Conservation (phyloP, 192 early-diverging fungal genomes). For the Umbelopsis ramanniana region DNA sequence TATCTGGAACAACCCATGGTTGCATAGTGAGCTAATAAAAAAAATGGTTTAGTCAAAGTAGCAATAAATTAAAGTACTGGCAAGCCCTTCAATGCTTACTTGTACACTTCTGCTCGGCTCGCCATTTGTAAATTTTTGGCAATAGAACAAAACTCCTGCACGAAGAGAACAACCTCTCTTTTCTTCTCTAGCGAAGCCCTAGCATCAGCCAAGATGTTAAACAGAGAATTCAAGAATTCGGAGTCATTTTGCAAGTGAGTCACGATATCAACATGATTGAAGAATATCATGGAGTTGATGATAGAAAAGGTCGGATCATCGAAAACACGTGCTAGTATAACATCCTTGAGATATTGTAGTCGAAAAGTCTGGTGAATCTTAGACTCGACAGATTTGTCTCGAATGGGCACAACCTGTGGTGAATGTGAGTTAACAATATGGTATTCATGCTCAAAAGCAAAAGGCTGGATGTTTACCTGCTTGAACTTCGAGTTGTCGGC, state of each 20-base stretch:
- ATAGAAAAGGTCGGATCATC: slow-evolving; percentile 79
- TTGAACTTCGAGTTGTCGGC: slow-evolving; percentile 61
- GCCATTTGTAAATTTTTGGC: slow-evolving; percentile 70
- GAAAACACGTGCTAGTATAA: slow-evolving; percentile 73
- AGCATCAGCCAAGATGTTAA: slow-evolving; percentile 63
- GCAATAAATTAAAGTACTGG: neutral
- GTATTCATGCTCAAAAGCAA: slow-evolving; percentile 1
- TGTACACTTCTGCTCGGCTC: slow-evolving; percentile 64
- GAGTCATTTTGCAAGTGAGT: slow-evolving; percentile 72
- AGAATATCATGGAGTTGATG: slow-evolving; percentile 77
- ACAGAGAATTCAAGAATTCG: slow-evolving; percentile 70
- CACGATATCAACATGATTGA: slow-evolving; percentile 87
- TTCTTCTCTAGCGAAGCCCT: slow-evolving; percentile 56
- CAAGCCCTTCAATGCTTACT: slow-evolving; percentile 44
- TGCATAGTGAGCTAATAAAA: slow-evolving; percentile 64
- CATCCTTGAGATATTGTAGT: slow-evolving; percentile 87
- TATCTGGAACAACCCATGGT: slow-evolving; percentile 80
- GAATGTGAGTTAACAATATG: neutral
- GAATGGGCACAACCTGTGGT: slow-evolving; percentile 73
- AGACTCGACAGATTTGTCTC: slow-evolving; percentile 63
- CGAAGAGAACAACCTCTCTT: slow-evolving; percentile 78
- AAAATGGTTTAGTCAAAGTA: neutral
- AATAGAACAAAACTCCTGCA: slow-evolving; percentile 79
- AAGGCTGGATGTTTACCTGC: slow-evolving; percentile 36
- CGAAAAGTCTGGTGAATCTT: slow-evolving; percentile 92